Evolutionary conservation across 345 rosid species (phyloP).

Genomic region (Leavenworthia alabamica): DNA sequence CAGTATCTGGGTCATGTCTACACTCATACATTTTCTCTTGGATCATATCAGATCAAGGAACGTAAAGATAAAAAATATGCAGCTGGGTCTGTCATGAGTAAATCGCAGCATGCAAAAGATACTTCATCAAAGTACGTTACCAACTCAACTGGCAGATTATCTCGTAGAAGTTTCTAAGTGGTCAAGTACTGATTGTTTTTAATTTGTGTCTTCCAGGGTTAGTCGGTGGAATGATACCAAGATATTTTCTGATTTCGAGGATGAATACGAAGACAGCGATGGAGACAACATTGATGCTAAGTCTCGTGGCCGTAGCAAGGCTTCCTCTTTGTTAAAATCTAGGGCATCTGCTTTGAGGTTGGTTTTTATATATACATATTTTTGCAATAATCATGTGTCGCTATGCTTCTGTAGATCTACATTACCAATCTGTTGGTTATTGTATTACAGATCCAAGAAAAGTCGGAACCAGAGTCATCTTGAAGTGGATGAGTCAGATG

Average conservation of each 20-base stretch:
- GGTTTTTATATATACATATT: constrained; percentile 23
- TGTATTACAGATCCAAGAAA: constrained; percentile 46
- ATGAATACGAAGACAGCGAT: constrained; percentile 55
- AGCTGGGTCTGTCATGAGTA: constrained; percentile 51
- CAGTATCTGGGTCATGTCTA: not conserved
- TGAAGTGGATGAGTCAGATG: constrained; percentile 72
- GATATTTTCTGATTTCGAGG: constrained; percentile 79
- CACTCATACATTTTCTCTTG: constrained; percentile 10
- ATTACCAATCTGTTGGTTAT: not conserved
- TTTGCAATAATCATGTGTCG: not conserved
- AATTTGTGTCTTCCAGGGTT: constrained; percentile 38
- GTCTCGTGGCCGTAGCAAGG: constrained; percentile 43
- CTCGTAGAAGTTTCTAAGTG: constrained; percentile 3
- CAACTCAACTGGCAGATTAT: not conserved
- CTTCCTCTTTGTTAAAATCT: constrained; percentile 39
- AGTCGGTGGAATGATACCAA: constrained; percentile 95
- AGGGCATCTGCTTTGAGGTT: constrained; percentile 49
- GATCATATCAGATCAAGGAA: constrained; percentile 58
- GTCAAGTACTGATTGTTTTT: constrained; percentile 7
- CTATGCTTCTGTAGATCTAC: constrained; percentile 3
- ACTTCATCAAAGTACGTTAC: constrained; percentile 65
- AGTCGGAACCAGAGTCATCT: constrained; percentile 54
- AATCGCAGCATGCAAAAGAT: constrained; percentile 63
- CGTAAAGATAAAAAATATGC: constrained; percentile 63
- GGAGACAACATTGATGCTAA: constrained; percentile 44